Percentiles rank a stretch among this genome's conserved stretches.
Evolutionary conservation across 192 early-diverging fungal species (phyloP).

Genomic region (Funneliformis geosporum): DNA sequence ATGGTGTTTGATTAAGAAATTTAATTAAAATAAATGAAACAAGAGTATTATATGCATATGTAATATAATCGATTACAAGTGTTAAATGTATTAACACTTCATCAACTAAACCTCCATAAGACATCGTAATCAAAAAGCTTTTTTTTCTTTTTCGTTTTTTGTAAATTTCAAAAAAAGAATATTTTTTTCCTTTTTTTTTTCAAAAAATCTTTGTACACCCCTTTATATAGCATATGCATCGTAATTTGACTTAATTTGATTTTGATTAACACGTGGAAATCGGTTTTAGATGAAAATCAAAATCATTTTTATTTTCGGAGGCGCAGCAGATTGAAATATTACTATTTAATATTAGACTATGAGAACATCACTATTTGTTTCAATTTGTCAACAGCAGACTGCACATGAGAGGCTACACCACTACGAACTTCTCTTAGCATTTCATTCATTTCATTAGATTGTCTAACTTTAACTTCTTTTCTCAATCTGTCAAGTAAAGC

Average conservation of each 20-base stretch:
- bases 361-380: no score
- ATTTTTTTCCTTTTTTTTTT: no score
- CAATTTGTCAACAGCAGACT: neutral
- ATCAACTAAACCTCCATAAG: neutral
- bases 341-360: no score
- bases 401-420: neutral
- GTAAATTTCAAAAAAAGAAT: no score
- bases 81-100: neutral
- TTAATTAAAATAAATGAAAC: neutral
- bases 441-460: neutral
- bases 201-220: no score
- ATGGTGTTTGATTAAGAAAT: slow-evolving; percentile 1
- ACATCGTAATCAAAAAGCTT: neutral
- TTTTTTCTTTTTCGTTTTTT: no score
- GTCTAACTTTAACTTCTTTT: neutral
- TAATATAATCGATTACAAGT: slow-evolving; percentile 20
- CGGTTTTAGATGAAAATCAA: no score
- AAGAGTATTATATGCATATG: slow-evolving; percentile 17
- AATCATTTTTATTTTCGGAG: no score
- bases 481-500: neutral
- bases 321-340: no score
- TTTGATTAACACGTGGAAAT: no score
- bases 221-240: no score
- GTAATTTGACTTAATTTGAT: no score
- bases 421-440: neutral